A percentile compares a stretch with the other conserved stretches of the same genome.
Conservation (phyloP, 1,284 basidiomycete genomes). For the Austroboletus rostrupii region DNA sequence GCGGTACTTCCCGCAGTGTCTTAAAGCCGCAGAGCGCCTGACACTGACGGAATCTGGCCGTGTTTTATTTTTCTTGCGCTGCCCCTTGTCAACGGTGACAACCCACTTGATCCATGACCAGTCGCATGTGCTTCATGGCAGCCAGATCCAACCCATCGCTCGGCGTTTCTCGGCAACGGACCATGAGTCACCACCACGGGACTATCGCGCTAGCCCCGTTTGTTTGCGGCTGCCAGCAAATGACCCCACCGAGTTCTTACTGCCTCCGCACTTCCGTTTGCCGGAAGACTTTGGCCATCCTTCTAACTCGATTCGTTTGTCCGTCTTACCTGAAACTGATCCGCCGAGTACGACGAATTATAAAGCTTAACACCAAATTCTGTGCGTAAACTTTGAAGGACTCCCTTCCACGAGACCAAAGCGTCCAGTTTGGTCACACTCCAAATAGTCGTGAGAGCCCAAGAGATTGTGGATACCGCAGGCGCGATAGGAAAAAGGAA, state of each 20-base stretch:
- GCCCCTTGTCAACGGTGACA: background rate
- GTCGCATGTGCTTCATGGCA: too few species aligned
- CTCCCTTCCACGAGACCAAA: background rate
- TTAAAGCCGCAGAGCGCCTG: background rate
- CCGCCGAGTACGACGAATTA: background rate
- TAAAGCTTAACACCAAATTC: background rate
- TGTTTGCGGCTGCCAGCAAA: background rate
- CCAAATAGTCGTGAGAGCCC: background rate
- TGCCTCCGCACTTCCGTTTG: background rate
- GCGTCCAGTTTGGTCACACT: background rate
- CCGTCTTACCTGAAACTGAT: background rate
- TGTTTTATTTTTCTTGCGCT: too few species aligned
- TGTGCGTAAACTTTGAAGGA: background rate
- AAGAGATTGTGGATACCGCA: background rate
- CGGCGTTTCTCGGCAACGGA: conserved; percentile 2
- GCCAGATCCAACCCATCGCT: background rate
- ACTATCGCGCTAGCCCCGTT: background rate
- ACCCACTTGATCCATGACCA: too few species aligned
- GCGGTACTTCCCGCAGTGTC: background rate
- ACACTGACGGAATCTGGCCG: too few species aligned
- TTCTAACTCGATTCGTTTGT: background rate
- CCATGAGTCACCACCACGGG: background rate
- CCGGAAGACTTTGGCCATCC: too few species aligned
- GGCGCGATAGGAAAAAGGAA: too few species aligned
- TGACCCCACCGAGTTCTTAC: background rate